Base-by-base conservation (phyloP, 2,329 filamentous ascomycete genomes). In the Aspergillus calidoustus region DNA sequence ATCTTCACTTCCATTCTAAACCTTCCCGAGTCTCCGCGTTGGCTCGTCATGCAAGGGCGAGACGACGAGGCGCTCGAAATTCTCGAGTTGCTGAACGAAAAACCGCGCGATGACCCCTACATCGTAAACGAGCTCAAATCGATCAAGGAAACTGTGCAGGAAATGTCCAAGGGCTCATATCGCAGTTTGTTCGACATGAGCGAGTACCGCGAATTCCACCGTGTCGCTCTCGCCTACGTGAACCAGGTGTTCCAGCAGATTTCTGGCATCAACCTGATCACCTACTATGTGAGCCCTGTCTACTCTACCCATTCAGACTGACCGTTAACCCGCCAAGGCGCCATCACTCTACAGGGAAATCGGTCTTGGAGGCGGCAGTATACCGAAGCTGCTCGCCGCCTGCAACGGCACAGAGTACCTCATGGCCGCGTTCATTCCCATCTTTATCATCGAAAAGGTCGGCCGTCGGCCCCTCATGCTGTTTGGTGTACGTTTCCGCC, bases 121-220 rank as follows among this genome's bases (percentile, higher is more conserved):
- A 58, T 61, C 17, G 57, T 63, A 19, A 47, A 49, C 49, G 44
- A 57, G n/a, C 50, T 60, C 4, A 22, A 34, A 5, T 41, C 54
- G 19, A 83, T 85, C 74, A 83, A 84, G 66, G 82, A 82, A 48
- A 83, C 82, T 2, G 82, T 84, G 1, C 65, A 82, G 55, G 81
- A 84, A 63, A 81, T 75, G 73, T 66, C 81, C 71, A 78, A 80
- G 62, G 81, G 71, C 5, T 84, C 74, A 76, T 87, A 87, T 74
- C 71, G 74, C 7, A 86, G 87, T 64, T 79, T 87, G 59, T 87
- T 87, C 74, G 86, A 82, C 61, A 85, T 85, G 81, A 80, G 77
- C 64, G 82, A 84, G 64, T 79, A 86, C 68, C 80, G 83, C 43
- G 81, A 86, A 71, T 78, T 86, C 64, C 84, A 86, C 73, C 82